These are phyloP conservation scores for Candida labiduridarum DNA, from an alignment of 1,139 yeast species.

Conservation along the genomic window DNA sequence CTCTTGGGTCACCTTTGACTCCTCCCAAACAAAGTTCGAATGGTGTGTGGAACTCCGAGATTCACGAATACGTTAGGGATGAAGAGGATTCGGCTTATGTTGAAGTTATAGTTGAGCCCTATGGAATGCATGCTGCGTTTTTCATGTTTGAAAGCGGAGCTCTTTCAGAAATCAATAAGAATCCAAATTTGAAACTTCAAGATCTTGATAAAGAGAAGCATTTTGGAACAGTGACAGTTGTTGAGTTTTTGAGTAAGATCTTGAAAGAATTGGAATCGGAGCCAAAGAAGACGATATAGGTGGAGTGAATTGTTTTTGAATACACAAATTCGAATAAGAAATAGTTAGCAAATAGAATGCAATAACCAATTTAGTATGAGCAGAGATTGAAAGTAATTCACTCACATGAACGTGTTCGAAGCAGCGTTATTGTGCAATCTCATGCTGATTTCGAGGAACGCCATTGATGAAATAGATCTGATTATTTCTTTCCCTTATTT, in stretches of 20 bases:
- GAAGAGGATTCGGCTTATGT: constrained; percentile 19
- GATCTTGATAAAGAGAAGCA: constrained; percentile 23
- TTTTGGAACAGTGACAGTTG: constrained; percentile 31
- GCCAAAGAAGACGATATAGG: not conserved
- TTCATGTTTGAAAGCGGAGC: constrained; percentile 36
- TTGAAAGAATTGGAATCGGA: not conserved
- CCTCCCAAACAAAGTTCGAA: constrained; percentile 29
- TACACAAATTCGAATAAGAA: too few species aligned
- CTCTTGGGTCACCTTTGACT: constrained; percentile 30
- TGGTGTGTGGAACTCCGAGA: constrained; percentile 21
- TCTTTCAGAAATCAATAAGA: constrained; percentile 14
- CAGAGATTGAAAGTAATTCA: too few species aligned
- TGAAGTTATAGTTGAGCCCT: constrained; percentile 39
- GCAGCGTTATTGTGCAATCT: too few species aligned
- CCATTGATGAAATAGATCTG: too few species aligned
- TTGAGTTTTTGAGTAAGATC: constrained; percentile 28
- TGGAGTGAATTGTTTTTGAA: not conserved
- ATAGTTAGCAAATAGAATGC: too few species aligned
- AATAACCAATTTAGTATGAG: too few species aligned
- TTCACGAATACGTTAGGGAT: constrained; percentile 21
- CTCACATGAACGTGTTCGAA: too few species aligned
- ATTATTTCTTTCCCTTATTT: too few species aligned
- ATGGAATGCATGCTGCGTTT: constrained; percentile 46
- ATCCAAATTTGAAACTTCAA: constrained; percentile 13
- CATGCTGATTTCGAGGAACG: too few species aligned